Conservation (phyloP, 2,329 filamentous ascomycete genomes). For the Neofusicoccum ribis region DNA sequence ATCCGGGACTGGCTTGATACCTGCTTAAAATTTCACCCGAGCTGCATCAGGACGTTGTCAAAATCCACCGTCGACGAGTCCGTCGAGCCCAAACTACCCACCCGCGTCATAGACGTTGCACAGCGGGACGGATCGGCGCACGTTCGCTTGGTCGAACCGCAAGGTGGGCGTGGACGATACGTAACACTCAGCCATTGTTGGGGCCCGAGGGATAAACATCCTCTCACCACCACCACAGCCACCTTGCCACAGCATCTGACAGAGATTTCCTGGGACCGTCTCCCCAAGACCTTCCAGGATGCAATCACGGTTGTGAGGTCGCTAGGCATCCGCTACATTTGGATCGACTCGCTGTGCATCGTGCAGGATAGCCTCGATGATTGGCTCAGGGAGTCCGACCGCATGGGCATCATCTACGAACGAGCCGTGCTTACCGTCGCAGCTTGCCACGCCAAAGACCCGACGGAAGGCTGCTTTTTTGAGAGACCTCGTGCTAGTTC, state of each 20-base stretch:
- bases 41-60: constrained; percentile 25
- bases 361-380: constrained; percentile 21
- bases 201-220: constrained; percentile 24
- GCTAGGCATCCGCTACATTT: constrained; percentile 22
- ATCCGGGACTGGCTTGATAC: constrained; percentile 26
- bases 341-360: constrained; percentile 26
- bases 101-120: constrained; percentile 26
- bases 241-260: constrained; percentile 22
- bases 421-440: constrained; percentile 13
- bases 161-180: constrained; percentile 12
- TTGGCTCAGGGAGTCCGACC: constrained; percentile 11
- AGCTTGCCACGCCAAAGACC: constrained; percentile 2
- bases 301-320: constrained; percentile 18
- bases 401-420: constrained; percentile 20
- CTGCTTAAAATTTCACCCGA: constrained; percentile 24
- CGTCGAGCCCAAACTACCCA: constrained; percentile 24
- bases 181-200: constrained; percentile 27
- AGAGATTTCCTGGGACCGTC: constrained; percentile 23
- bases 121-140: constrained; percentile 20
- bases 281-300: constrained; percentile 21
- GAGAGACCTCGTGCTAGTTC: neutral
- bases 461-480: constrained; percentile 18
- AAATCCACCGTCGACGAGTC: constrained; percentile 19
- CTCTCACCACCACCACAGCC: constrained; percentile 26
- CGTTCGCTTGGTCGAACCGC: constrained; percentile 25